Evolutionary conservation across 2,329 filamentous ascomycete genomes (phyloP), one percentile per base, ranked within the genome.

Genomic region (Phaeosphaeriaceae sp.): DNA sequence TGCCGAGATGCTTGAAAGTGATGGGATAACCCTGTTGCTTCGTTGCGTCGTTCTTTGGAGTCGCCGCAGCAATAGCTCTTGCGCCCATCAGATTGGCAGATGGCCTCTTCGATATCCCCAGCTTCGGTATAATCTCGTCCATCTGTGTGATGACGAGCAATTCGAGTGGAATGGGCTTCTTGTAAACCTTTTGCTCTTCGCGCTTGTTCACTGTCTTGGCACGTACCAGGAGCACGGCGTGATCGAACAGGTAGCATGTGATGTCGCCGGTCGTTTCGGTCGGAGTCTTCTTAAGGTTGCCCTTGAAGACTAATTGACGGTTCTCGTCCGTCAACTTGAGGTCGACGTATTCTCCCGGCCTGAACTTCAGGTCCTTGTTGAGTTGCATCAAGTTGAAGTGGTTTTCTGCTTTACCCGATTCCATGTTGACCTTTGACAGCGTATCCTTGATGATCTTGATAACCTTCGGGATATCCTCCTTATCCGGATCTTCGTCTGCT

Each of bases 401-500:
- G 75, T 99, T 99, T 79, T 99, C 95, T 0, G 95, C 93, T 81
- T 97, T 97, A 69, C 95, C 95, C 66, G 93, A 97, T 78, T 98
- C 95, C 15, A 92, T 87, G 73, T 99, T 99, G 74, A 99, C 95
- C 64, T 92, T 87, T 52, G 88, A 91, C 51, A 99, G 82, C 67
- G 97, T 90, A 67, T 94, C 92, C 70, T 92, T 90, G 79, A 99
- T 97, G 77, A 93, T 86, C 26, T 84, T 87, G 68, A 98, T 88
- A 8, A 95, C 95, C 77, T 93, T 93, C 1, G 94, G 95, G 63
- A 99, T 91, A 73, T 98, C 93, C 67, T 93, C 88, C 79, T 92
- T 94, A 76, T 99, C 95, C 0, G 92, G 89, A 66, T 91, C 97
- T 56, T 89, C 93, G 54, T 94, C 91, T 49, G 94, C 90, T 0